A percentile compares a stretch with the other conserved stretches of the same genome.
Evolutionary conservation across 2,329 filamentous ascomycete species (phyloP).

Genomic region (Exophiala sp.): DNA sequence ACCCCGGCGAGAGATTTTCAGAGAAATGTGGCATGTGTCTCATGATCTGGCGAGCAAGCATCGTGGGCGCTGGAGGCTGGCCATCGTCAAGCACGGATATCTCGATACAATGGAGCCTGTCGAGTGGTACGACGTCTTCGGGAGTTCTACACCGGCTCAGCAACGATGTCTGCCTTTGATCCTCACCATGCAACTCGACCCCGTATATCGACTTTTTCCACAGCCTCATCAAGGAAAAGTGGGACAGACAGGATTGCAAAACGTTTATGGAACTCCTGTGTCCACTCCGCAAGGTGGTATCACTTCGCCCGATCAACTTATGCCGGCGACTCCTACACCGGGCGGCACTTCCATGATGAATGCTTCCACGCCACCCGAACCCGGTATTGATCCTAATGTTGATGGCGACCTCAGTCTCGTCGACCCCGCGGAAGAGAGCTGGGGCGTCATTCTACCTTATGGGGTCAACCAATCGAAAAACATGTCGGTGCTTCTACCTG

Average conservation of each 20-base stretch:
- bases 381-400: constrained; percentile 20
- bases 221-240: constrained; percentile 1
- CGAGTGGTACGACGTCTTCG: constrained; percentile 26
- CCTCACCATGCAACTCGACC: constrained; percentile 16
- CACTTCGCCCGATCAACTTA: constrained; percentile 41
- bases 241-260: constrained; percentile 5
- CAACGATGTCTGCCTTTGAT: constrained; percentile 17
- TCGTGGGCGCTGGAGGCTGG: constrained; percentile 54
- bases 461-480: constrained; percentile 41
- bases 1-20: constrained; percentile 48
- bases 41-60: constrained; percentile 52
- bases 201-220: constrained; percentile 11
- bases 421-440: constrained; percentile 59
- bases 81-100: constrained; percentile 51
- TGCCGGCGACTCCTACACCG: constrained; percentile 37
- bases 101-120: constrained; percentile 52
- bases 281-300: constrained; percentile 28
- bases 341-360: constrained; percentile 21
- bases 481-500: constrained; percentile 39
- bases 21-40: constrained; percentile 58
- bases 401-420: constrained; percentile 57
- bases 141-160: constrained; percentile 4
- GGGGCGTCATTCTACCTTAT: constrained; percentile 55
- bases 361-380: constrained; percentile 27
- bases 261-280: constrained; percentile 26